Base-by-base conservation (phyloP, 2,329 filamentous ascomycete species). In the Cercospora zeae-maydis region DNA sequence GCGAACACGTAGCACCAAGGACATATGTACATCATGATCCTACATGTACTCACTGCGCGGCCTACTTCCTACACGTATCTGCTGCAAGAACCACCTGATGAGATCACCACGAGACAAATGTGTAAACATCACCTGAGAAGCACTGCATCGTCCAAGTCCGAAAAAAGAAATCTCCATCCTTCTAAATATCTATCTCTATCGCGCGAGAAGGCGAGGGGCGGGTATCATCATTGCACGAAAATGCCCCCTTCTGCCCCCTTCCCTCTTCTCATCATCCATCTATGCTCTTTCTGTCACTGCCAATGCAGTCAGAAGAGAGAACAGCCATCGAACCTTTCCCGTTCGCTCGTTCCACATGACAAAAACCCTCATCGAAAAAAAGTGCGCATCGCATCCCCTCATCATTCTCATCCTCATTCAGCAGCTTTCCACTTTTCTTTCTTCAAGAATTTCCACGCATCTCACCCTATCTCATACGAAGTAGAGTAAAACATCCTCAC, bases 1-100 rank as follows among this genome's bases (percentile, higher is more conserved):
- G 47, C 47, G 30, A 52, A 52, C 47, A 52, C 47, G 47, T 52
- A 52, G 47, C 47, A 52, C 47, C 47, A 52, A 33, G 24, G 3
- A 27, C 24, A 27, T 27, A 52, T 16, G 24, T 6, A 27, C 24
- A 27, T 27, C 24, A 27, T 27, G 24, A 52, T 30, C 47, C 47
- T 24, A 52, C 47, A 51, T 14, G 34, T 36, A 27, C 24, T 27
- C 39, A 21, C 19, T 24, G 19, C 39, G n/a, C n/a, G n/a, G n/a
- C n/a, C n/a, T n/a, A n/a, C n/a, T n/a, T n/a, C n/a, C n/a, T n/a
- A n/a, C n/a, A n/a, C n/a, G n/a, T n/a, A n/a, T n/a, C n/a, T n/a
- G n/a, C n/a, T n/a, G n/a, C n/a, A n/a, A n/a, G n/a, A n/a, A n/a
- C n/a, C n/a, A n/a, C n/a, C n/a, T n/a, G n/a, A n/a, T n/a, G n/a